Percentiles rank a stretch among this genome's conserved stretches.
phyloP scores from a whole-genome alignment of 352 stramenopile genomes.

The Phytophthora rubi region DNA sequence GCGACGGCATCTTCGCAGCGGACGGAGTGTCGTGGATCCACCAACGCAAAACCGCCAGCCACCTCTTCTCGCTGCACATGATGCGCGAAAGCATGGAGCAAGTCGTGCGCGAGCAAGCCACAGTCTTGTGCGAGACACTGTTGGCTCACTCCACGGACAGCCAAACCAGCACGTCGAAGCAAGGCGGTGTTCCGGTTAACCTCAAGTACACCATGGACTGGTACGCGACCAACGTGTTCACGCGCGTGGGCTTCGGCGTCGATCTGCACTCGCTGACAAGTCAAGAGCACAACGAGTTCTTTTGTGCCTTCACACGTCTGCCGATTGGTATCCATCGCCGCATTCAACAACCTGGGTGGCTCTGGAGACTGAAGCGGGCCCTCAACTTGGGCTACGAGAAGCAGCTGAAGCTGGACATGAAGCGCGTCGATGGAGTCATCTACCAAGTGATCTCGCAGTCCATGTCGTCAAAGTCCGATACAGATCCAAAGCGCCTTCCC shows the following conservation, averaged over 20 bases:
- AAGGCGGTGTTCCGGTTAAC: slow-evolving; percentile 26
- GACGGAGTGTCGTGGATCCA: slow-evolving; percentile 71
- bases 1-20: slow-evolving; percentile 69
- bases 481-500: slow-evolving; percentile 13
- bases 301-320: slow-evolving; percentile 37
- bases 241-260: slow-evolving; percentile 72
- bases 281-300: slow-evolving; percentile 42
- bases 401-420: slow-evolving; percentile 42
- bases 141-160: slow-evolving; percentile 15
- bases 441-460: slow-evolving; percentile 53
- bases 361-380: slow-evolving; percentile 50
- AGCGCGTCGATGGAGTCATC: slow-evolving; percentile 46
- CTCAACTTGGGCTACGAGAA: slow-evolving; percentile 45
- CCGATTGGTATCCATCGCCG: slow-evolving; percentile 43
- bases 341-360: slow-evolving; percentile 56
- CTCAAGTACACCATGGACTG: slow-evolving; percentile 52
- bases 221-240: slow-evolving; percentile 74
- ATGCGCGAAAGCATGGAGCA: slow-evolving; percentile 60
- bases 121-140: slow-evolving; percentile 40
- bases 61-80: slow-evolving; percentile 83
- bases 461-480: slow-evolving; percentile 38
- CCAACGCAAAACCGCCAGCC: slow-evolving; percentile 83
- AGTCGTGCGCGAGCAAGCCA: slow-evolving; percentile 47
- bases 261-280: slow-evolving; percentile 42
- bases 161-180: not conserved